Evolutionary conservation across 2,329 filamentous ascomycete genomes (phyloP).

Genomic region (Exutisphaerella laricina): DNA sequence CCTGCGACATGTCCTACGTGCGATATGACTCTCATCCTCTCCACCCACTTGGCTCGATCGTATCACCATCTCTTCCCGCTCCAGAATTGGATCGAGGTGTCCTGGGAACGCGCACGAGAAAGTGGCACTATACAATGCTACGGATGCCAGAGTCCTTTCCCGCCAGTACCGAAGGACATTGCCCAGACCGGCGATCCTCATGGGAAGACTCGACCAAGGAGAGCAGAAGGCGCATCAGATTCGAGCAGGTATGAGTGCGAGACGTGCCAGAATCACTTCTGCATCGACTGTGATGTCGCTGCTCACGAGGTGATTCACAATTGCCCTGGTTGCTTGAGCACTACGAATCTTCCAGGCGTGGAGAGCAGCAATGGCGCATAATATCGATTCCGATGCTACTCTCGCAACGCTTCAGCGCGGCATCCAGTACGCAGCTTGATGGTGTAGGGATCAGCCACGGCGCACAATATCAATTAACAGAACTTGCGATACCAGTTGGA

Average conservation of each 20-base stretch:
- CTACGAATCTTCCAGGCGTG: conserved; percentile 27
- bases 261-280: conserved; percentile 86
- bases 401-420: too few species aligned
- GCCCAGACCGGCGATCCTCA: conserved; percentile 20
- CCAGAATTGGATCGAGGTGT: conserved; percentile 82
- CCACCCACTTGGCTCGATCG: conserved; percentile 85
- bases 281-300: conserved; percentile 96
- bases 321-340: conserved; percentile 76
- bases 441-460: too few species aligned
- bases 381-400: too few species aligned
- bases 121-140: conserved; percentile 58
- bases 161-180: conserved; percentile 36
- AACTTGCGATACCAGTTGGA: too few species aligned
- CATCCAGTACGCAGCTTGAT: too few species aligned
- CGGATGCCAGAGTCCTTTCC: conserved; percentile 71
- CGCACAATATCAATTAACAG: too few species aligned
- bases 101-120: conserved; percentile 64
- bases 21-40: conserved; percentile 85
- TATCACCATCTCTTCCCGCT: conserved; percentile 92
- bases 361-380: conserved; percentile 27
- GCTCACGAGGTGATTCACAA: conserved; percentile 93
- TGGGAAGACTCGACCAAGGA: conserved; percentile 16
- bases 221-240: conserved; percentile 60
- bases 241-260: conserved; percentile 84
- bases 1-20: conserved; percentile 90